Evolutionary conservation across 108 stramenopile species (phyloP), one percentile per base, ranked within the genome.

Genomic region (Asterionellopsis glacialis): DNA sequence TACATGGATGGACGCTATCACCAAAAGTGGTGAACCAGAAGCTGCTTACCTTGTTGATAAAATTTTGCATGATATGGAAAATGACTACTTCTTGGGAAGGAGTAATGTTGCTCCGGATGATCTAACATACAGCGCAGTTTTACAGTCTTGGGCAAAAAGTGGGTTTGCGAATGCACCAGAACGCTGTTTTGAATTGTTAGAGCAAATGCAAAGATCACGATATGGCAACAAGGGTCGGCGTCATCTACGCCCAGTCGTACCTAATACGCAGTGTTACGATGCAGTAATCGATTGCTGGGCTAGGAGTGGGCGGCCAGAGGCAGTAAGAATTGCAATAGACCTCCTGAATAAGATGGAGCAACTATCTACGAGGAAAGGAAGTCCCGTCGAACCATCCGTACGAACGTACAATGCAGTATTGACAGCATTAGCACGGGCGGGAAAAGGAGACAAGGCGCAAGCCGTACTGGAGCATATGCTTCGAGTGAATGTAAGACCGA

Each of bases 61-160:
- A 33, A 33, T 33, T 5, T 33, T 33, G 7, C 33, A 5, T 7
- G 33, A 33, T 33, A 33, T 33, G 33, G 33, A 33, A 33, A 33
- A 33, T 7, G 33, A 33, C 33, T 33, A 5, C 33, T 2, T 33
- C 7, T 5, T 7, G 33, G 33, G 33, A 33, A 33, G 33, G 27
- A 45, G 64, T 42, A 75, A 70, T 21, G 52, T 83, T 26, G 69
- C 67, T 25, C 82, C 85, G 15, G 77, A 73, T 55, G 67, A 60
- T 5, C 76, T 73, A 41, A 80, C 80, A 12, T 87, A 84, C 59
- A 83, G 82, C 25, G 77, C 80, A 11, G 64, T 87, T n/a, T 75
- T 87, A 28, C 64, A 82, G 56, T 33, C 68, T 23, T 69, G 61
- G 25, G 68, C 52, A 57, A 65, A 59, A 57, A 58, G 44, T 19